Conservation (phyloP, 208 protist species). For the Leishmania guyanensis region DNA sequence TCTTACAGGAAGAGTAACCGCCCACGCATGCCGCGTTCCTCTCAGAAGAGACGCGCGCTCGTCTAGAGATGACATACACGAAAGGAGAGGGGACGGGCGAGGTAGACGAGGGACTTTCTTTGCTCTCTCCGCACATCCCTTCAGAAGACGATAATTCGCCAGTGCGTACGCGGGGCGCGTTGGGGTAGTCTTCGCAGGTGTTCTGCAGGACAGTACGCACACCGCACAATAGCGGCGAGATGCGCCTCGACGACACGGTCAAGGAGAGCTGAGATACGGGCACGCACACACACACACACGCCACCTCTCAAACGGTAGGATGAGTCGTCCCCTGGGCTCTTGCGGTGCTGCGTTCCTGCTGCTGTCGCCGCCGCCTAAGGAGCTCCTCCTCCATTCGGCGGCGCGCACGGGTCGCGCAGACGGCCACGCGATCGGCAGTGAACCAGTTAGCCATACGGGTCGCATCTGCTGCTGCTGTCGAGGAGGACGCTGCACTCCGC, state of each 20-base stretch:
- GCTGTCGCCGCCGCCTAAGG: conserved; percentile 5
- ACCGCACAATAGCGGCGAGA: background rate
- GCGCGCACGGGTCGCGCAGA: conserved; percentile 24
- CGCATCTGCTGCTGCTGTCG: background rate
- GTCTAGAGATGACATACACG: background rate
- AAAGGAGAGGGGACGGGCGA: background rate
- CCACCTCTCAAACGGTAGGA: background rate
- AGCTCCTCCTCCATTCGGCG: conserved; percentile 9
- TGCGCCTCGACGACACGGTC: background rate
- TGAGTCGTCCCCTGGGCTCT: background rate
- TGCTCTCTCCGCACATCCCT: background rate
- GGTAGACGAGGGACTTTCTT: background rate
- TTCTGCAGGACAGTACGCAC: background rate
- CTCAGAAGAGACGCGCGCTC: background rate
- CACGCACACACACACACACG: background rate
- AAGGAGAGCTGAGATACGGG: background rate
- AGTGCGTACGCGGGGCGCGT: background rate
- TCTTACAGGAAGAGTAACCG: background rate
- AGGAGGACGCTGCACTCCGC: background rate
- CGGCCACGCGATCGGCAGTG: conserved; percentile 22
- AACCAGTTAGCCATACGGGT: conserved; percentile 25
- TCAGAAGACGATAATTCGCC: background rate
- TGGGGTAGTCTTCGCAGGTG: background rate
- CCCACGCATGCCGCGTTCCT: background rate
- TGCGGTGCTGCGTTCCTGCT: background rate